Evolutionary conservation across 345 rosid genomes (phyloP).

Genomic region (Eucalyptus regnans): DNA sequence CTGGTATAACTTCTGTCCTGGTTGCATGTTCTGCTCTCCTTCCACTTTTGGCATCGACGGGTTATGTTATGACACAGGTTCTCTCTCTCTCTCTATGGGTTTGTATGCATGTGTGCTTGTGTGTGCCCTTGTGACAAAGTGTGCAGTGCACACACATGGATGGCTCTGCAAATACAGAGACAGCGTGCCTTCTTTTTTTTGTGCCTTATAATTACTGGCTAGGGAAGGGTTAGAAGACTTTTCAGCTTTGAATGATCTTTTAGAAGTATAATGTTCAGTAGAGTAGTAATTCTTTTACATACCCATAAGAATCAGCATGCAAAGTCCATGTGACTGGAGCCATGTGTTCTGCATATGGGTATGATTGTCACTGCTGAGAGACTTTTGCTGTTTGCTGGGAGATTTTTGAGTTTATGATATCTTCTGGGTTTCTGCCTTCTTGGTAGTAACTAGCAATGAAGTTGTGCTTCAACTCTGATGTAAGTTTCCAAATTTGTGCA

Average conservation of each 20-base stretch:
- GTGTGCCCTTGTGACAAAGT: not conserved
- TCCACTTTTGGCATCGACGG: constrained; percentile 77
- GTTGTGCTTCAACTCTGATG: not conserved
- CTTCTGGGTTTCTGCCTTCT: not conserved
- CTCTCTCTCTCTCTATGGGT: not conserved
- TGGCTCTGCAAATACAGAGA: not conserved
- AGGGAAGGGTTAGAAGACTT: not conserved
- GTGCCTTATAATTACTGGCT: not conserved
- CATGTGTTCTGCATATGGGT: not conserved
- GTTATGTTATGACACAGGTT: constrained; percentile 67
- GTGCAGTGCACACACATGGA: not conserved
- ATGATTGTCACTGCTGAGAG: not conserved
- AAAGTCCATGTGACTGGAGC: not conserved
- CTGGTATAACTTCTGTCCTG: constrained; percentile 81
- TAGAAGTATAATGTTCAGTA: not conserved
- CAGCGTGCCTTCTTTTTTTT: not conserved
- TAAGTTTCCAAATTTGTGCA: constrained; percentile 16
- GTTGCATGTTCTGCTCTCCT: constrained; percentile 73
- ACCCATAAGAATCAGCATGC: not conserved
- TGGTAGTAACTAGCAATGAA: not conserved
- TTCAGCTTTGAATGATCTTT: not conserved
- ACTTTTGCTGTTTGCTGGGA: not conserved
- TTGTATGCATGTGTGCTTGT: not conserved
- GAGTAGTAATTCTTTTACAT: not conserved
- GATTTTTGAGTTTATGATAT: not conserved